Conservation (phyloP, 495 filamentous ascomycete species). For the Pyronema domesticum region DNA sequence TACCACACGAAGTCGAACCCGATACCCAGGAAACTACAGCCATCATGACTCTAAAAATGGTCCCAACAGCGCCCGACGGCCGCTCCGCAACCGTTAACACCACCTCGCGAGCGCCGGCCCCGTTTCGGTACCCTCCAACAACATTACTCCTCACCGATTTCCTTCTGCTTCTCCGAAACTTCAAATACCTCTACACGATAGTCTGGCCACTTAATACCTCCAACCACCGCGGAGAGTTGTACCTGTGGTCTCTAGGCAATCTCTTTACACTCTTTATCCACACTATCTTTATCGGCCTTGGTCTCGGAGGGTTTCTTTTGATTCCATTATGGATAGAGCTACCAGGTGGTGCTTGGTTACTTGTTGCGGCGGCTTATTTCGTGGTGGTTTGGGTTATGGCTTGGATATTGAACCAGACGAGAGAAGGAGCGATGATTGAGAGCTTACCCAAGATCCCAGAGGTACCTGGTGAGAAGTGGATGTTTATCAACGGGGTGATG, state of each 20-base stretch:
- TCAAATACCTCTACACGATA: not conserved
- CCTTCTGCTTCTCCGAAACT: constrained; percentile 1
- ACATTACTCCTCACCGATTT: not conserved
- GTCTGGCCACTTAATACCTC: not conserved
- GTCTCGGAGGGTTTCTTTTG: not conserved
- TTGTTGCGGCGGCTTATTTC: not conserved
- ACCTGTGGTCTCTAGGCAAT: not conserved
- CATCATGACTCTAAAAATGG: not conserved
- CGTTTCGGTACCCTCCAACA: not conserved
- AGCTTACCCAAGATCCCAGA: not conserved
- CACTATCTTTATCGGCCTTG: not conserved
- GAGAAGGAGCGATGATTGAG: not conserved
- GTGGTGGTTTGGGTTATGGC: not conserved
- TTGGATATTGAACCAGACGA: not conserved
- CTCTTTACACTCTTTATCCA: not conserved
- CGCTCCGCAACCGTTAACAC: not conserved
- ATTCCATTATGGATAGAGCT: not conserved
- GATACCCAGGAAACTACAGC: not conserved
- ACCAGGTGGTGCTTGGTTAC: not conserved
- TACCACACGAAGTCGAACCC: not conserved
- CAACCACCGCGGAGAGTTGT: not conserved
- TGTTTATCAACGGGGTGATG: constrained; percentile 41
- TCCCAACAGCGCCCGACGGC: not conserved
- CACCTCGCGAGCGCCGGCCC: not conserved
- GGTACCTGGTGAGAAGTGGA: constrained; percentile 43